These are phyloP conservation scores for Psilocybe tampanensis DNA, from an alignment of 768 basidiomycete species.

Conservation along the genomic window DNA sequence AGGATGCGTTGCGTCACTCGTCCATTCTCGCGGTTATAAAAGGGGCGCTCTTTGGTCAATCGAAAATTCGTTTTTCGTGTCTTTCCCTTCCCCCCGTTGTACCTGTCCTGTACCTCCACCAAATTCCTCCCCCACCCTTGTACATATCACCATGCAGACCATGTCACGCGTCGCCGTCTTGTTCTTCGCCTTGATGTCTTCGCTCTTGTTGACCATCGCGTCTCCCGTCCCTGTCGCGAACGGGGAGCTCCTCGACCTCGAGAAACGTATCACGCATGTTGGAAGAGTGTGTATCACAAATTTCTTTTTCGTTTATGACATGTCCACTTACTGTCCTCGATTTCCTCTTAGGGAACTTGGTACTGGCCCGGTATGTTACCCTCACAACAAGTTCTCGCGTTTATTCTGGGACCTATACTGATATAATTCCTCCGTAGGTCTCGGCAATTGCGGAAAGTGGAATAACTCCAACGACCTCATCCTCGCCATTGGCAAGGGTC, in stretches of 20 bases:
- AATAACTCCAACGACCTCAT: conserved; percentile 55
- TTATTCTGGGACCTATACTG: conserved; percentile 4
- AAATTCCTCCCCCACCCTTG: too few species aligned
- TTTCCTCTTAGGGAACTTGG: conserved; percentile 61
- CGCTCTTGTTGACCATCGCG: conserved; percentile 44
- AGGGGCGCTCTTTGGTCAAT: conserved; percentile 12
- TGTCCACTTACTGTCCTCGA: conserved; percentile 7
- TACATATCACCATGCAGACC: background rate
- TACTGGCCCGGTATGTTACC: conserved; percentile 49
- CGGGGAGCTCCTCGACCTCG: conserved; percentile 35
- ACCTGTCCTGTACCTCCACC: too few species aligned
- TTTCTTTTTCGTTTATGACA: background rate
- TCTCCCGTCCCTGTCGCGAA: conserved; percentile 44
- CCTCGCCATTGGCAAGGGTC: conserved; percentile 58
- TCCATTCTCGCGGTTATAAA: conserved; percentile 21
- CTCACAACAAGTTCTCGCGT: background rate
- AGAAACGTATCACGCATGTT: conserved; percentile 52
- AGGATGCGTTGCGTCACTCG: conserved; percentile 26
- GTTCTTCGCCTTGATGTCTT: conserved; percentile 42
- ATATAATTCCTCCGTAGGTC: conserved; percentile 28
- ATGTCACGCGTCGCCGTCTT: conserved; percentile 44
- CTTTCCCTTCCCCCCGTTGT: background rate
- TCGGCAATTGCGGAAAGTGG: conserved; percentile 64
- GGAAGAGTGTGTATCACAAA: conserved; percentile 52
- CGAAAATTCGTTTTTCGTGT: conserved; percentile 11